These are phyloP conservation scores for Lactifluus hygrophoroides DNA, from an alignment of 768 basidiomycete species.

Conservation along the genomic window DNA sequence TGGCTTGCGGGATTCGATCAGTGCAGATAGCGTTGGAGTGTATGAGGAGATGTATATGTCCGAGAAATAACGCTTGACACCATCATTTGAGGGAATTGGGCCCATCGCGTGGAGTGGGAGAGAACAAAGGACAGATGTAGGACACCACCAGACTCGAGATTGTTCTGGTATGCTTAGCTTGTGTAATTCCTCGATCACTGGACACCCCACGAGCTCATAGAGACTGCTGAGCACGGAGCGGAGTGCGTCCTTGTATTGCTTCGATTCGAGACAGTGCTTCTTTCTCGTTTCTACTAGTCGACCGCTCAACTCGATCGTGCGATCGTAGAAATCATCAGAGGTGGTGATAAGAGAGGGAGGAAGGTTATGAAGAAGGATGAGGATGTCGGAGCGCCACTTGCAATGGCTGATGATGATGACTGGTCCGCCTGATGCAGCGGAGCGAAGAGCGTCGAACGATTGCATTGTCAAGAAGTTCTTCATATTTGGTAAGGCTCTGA, in stretches of 20 bases:
- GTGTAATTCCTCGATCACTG: neutral
- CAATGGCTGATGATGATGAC: constrained; percentile 6
- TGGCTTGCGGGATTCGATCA: too few relatives aligned
- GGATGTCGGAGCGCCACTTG: neutral
- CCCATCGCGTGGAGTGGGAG: constrained; percentile 17
- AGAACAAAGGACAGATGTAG: neutral
- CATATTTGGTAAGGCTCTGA: neutral
- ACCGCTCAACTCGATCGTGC: neutral
- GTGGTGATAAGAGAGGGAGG: neutral
- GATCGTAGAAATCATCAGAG: neutral
- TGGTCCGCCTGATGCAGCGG: neutral
- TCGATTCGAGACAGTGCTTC: neutral
- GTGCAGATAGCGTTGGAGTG: too few relatives aligned
- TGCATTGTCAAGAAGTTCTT: neutral
- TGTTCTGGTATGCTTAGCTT: neutral
- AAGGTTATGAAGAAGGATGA: neutral
- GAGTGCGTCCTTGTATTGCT: neutral
- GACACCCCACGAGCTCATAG: neutral
- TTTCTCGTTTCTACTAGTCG: neutral
- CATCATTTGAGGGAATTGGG: neutral
- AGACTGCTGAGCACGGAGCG: neutral
- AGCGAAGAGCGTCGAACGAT: neutral
- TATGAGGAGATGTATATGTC: too few relatives aligned
- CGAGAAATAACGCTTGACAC: neutral
- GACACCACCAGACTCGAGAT: constrained; percentile 15